phyloP scores from a whole-genome alignment of 2,329 filamentous ascomycete genomes.

The Microdochium paspali region DNA sequence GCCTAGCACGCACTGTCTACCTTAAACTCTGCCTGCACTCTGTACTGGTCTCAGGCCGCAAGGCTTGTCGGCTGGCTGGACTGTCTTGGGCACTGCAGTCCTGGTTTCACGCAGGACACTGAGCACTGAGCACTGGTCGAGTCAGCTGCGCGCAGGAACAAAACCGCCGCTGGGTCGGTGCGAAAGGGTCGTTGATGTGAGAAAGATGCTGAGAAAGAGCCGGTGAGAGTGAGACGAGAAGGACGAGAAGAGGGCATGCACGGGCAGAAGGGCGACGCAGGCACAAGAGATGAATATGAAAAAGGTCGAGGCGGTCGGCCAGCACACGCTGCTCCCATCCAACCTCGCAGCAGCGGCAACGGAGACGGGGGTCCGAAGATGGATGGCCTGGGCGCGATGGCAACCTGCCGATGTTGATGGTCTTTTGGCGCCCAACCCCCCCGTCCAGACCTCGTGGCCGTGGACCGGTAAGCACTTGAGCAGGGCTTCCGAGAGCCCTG shows the following conservation, averaged over 20 bases:
- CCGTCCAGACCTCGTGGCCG: neutral
- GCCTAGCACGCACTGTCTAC: too few relatives aligned
- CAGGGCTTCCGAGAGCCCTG: too few relatives aligned
- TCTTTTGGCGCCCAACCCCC: neutral
- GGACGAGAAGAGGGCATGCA: neutral
- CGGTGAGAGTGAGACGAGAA: neutral
- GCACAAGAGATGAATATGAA: neutral
- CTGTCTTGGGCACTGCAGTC: too few relatives aligned
- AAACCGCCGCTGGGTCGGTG: too few relatives aligned
- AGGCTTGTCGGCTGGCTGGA: too few relatives aligned
- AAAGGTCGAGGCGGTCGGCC: neutral
- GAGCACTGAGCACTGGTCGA: too few relatives aligned
- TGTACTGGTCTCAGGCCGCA: too few relatives aligned
- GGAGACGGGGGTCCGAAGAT: neutral
- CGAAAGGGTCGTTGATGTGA: too few relatives aligned
- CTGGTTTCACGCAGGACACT: too few relatives aligned
- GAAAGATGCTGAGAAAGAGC: too few relatives aligned
- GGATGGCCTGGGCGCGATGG: neutral
- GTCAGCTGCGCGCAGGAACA: too few relatives aligned
- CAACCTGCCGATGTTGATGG: neutral
- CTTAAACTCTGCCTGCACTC: too few relatives aligned
- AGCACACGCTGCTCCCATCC: neutral
- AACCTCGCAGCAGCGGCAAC: neutral
- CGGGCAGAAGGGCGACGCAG: neutral
- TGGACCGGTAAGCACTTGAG: neutral